Base-by-base conservation (phyloP, 495 filamentous ascomycete genomes). In the Physcia stellaris region DNA sequence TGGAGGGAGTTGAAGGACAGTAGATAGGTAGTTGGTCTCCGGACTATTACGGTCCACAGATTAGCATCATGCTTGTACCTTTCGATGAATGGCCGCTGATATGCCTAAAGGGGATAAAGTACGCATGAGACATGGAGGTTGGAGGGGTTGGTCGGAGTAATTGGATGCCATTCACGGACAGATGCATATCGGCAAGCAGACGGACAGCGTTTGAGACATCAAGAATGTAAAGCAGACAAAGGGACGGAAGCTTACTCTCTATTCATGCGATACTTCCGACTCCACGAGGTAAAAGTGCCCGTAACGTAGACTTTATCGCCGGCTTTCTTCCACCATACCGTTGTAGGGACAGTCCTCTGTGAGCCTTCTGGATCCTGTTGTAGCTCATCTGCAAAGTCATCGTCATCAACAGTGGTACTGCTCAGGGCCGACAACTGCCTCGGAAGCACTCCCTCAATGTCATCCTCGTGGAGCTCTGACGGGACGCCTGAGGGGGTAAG, bases 231-330 rank as follows among this genome's bases (percentile, higher is more conserved):
- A n/a, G n/a, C n/a, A n/a, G n/a, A n/a, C 56, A 50, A 41, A 39
- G 41, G 29, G 37, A 32, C 11, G 26, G 28, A 23, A 13, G 72
- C 78, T 69, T 69, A 94, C 87, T 78, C 77, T 66, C 71, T 79
- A 55, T 83, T 75, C 53, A 98, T 62, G 36, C 77, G 74, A 48
- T 80, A 87, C 56, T 95, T 95, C 59, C 82, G 78, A 55, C 85
- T 83, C 90, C 90, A 98, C 50, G 83, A 77, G 40, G 87, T 87
- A 52, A 95, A 94, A 15, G 92, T 96, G 44, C 90, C 90, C 1
- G 92, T 96, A 26, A 98, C 83, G 56, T 92, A 96, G 40, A 96
- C 77, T 61, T 84, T 90, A 39, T 92, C 73, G 23, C 80, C 81
- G 24, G 71, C 71, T 19, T 76, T 68, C 35, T 64, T 68, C 90